Evolutionary conservation across 441 rosid species (phyloP).

Genomic region (Syzygium syzygioides): DNA sequence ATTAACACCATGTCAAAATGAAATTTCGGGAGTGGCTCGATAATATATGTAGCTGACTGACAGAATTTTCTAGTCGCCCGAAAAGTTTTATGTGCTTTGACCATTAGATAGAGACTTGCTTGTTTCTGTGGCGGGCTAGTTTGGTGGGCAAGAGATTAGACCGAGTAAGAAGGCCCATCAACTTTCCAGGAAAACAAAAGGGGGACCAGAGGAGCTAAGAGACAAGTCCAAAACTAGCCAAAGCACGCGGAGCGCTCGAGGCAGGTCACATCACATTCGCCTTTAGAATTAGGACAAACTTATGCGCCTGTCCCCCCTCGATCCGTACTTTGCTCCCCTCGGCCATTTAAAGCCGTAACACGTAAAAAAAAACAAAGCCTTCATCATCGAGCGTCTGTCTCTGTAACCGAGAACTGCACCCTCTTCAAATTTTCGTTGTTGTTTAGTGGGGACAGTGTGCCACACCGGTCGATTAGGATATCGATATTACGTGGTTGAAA

Average conservation of each 20-base stretch:
- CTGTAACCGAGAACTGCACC: background rate
- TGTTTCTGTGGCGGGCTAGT: background rate
- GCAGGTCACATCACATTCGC: background rate
- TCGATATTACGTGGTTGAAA: background rate
- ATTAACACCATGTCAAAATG: background rate
- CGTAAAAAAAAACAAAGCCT: background rate
- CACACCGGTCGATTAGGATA: background rate
- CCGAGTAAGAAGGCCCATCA: background rate
- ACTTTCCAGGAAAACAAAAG: background rate
- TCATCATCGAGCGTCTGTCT: background rate
- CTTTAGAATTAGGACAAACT: background rate
- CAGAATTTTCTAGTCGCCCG: background rate
- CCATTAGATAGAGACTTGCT: background rate
- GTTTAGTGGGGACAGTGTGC: background rate
- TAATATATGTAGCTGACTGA: background rate
- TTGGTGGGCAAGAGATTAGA: background rate
- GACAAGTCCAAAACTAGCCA: background rate
- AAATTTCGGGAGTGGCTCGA: background rate
- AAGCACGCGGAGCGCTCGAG: background rate
- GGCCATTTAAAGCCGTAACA: background rate
- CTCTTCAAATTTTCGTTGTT: background rate
- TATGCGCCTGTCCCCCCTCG: background rate
- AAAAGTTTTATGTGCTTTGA: background rate
- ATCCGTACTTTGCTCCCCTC: background rate
- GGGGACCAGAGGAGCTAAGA: background rate